Conservation (phyloP, 2,329 filamentous ascomycete genomes). For the Stemphylium lycopersici region DNA sequence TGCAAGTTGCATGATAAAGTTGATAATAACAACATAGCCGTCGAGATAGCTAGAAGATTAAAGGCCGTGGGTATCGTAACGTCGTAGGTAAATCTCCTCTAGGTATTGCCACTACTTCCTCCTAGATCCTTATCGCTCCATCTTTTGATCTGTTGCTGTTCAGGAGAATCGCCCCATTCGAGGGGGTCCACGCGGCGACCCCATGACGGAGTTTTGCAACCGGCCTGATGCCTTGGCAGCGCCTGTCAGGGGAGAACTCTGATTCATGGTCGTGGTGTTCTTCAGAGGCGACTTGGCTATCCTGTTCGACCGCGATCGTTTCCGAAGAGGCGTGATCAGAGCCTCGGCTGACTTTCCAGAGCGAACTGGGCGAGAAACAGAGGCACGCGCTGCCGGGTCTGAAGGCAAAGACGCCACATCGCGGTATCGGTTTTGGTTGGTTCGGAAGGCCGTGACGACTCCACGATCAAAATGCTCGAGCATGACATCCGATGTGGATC, state of each 20-base stretch:
- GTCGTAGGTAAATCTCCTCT: conserved; percentile 31
- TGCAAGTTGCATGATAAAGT: conserved; percentile 35
- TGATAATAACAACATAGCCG: conserved; percentile 34
- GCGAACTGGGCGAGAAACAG: conserved; percentile 45
- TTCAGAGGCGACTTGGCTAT: conserved; percentile 31
- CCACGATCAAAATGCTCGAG: conserved; percentile 59
- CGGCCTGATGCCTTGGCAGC: conserved; percentile 36
- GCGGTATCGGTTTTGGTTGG: conserved; percentile 48
- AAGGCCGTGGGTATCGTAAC: conserved; percentile 46
- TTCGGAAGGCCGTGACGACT: conserved; percentile 50
- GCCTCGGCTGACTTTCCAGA: conserved; percentile 49
- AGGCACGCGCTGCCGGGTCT: conserved; percentile 44
- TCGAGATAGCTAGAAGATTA: conserved; percentile 26
- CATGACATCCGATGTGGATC: conserved; percentile 44
- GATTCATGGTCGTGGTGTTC: conserved; percentile 20
- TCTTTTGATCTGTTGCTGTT: conserved; percentile 15
- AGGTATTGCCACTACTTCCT: conserved; percentile 21
- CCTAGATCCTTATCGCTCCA: conserved; percentile 22
- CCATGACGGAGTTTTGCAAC: conserved; percentile 38
- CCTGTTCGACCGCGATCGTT: conserved; percentile 40
- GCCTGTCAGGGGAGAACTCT: conserved; percentile 38
- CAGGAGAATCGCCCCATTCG: conserved; percentile 46
- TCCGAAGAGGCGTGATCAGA: conserved; percentile 49
- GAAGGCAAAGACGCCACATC: conserved; percentile 47
- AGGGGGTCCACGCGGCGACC: conserved; percentile 34